Percentiles rank a stretch among this genome's conserved stretches.
These are phyloP conservation scores for Globisporangium polare DNA, from an alignment of 352 stramenopile genomes.

Conservation along the genomic window DNA sequence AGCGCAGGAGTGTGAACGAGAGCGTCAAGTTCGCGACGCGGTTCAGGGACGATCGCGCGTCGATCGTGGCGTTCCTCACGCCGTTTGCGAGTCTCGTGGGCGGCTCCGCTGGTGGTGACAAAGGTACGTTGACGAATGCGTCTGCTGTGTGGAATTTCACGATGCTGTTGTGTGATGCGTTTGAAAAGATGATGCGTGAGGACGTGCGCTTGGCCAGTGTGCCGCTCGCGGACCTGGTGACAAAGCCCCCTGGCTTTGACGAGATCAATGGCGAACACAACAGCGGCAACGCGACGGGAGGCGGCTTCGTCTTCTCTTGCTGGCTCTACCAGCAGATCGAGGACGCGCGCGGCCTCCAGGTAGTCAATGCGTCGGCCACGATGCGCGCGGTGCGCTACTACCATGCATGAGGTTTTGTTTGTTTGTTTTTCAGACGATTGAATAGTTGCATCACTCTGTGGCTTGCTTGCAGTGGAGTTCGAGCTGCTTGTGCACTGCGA, in stretches of 20 bases:
- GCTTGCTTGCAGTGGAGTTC: no score
- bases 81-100: constrained; percentile 10
- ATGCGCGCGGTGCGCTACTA: constrained; percentile 10
- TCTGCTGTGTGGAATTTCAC: constrained; percentile 19
- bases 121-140: background rate
- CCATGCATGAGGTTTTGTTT: background rate
- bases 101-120: background rate
- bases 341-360: background rate
- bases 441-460: no score
- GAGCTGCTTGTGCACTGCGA: no score
- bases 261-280: background rate
- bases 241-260: background rate
- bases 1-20: background rate
- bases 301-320: constrained; percentile 12
- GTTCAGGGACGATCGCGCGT: constrained; percentile 4
- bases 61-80: constrained; percentile 14
- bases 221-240: constrained; percentile 4
- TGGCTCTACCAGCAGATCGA: constrained; percentile 17
- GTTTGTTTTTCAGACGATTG: no score
- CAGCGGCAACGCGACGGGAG: background rate
- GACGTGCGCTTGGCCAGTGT: background rate
- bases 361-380: background rate
- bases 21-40: constrained; percentile 6
- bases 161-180: constrained; percentile 13
- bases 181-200: background rate